Base-by-base conservation (phyloP, 2,329 filamentous ascomycete species). In the Fusarium keratoplasticum region DNA sequence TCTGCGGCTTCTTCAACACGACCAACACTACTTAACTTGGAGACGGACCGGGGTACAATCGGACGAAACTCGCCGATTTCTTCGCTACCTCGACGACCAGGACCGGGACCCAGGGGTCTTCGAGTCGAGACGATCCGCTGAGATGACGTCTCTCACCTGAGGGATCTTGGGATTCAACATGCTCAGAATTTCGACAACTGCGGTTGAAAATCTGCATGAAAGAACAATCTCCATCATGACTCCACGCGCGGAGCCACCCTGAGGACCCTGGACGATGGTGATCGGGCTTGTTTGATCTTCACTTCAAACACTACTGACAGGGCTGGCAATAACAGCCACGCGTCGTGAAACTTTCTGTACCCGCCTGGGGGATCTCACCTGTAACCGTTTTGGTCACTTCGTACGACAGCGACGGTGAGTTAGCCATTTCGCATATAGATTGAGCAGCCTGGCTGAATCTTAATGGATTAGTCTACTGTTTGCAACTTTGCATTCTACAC, bases 371-470 rank as follows among this genome's bases (percentile, higher is more conserved):
- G 55, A 77, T 63, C 62, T 29, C 33, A 72, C 61, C 64, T 71
- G 69, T 70, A 61, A 69, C 61, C 44, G 55, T 68, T 58, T 67
- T 74, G 61, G 58, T 59, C 67, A 65, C 58, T 58, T 64, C 66
- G 33, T 70, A 54, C 27, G 20, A 62, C 47, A 27, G 18, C 44
- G 47, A 61, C 66, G 22, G 16, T 27, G 25, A 66, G 29, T 63
- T 61, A 66, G 65, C 69, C 66, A 67, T 68, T 70, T 65, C 58
- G 35, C 74, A 69, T 11, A 58, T 76, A 69, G 40, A 76, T 76
- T 73, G 57, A 38, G 35, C 27, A 59, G 35, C 44, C 64, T 54
- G 57, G 63, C 71, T 59, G 50, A 14, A 38, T 64, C 27, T 64
- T 16, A 18, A 27, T 38, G 27, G 29, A 18, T 13, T 11, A 61